Conservation (phyloP, 1,284 basidiomycete species). For the Cutaneotrichosporon sp. region DNA sequence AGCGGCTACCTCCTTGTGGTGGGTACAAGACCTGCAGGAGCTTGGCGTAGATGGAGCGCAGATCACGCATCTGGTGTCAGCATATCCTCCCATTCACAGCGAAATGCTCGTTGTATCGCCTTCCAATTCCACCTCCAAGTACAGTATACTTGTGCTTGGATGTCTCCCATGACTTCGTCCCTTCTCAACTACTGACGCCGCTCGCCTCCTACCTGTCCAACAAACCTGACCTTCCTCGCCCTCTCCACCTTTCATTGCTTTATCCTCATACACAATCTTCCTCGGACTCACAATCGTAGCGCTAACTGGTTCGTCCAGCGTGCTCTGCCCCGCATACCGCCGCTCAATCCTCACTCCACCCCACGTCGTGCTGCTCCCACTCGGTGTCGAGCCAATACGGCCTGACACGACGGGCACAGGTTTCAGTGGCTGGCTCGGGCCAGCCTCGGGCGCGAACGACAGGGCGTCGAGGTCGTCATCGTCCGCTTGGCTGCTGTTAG, state of each 20-base stretch:
- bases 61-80: conserved; percentile 69
- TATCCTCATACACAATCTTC: background rate
- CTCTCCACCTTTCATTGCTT: background rate
- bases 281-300: conserved; percentile 72
- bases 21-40: conserved; percentile 90
- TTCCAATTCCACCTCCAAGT: too few relatives aligned
- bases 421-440: conserved; percentile 2
- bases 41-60: conserved; percentile 85
- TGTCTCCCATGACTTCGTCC: too few relatives aligned
- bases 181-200: too few relatives aligned
- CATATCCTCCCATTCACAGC: background rate
- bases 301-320: conserved; percentile 85
- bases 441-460: conserved; percentile 40
- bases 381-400: conserved; percentile 63
- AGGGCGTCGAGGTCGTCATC: conserved; percentile 53
- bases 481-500: conserved; percentile 48
- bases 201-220: background rate
- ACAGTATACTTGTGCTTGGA: too few relatives aligned
- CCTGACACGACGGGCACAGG: conserved; percentile 60
- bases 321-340: conserved; percentile 75
- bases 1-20: conserved; percentile 66
- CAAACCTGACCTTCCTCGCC: too few relatives aligned
- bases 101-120: too few relatives aligned
- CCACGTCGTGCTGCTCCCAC: conserved; percentile 40
- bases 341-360: conserved; percentile 83